Evolutionary conservation across 768 basidiomycete species (phyloP).

Genomic region (Lactifluus subvellereus): DNA sequence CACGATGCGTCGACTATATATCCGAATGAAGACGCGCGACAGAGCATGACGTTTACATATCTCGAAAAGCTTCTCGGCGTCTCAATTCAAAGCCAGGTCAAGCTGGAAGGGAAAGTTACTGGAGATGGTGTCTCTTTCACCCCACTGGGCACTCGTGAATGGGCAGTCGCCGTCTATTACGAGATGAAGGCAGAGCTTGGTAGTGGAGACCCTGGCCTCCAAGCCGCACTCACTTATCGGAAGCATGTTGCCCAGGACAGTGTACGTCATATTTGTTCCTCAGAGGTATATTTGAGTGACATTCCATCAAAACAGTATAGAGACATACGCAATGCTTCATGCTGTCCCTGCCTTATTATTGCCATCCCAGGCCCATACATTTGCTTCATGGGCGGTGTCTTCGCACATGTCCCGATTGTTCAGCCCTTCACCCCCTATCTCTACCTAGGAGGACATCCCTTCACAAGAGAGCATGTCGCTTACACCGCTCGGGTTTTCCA

Average conservation of each 20-base stretch:
- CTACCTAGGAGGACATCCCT: not conserved
- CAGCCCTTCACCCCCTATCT: not conserved
- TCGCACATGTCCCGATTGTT: constrained; percentile 14
- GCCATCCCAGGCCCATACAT: constrained; percentile 19
- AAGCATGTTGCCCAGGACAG: not conserved
- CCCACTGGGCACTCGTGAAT: too few relatives aligned
- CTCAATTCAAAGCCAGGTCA: not conserved
- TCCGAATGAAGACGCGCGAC: not conserved
- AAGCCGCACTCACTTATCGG: not conserved
- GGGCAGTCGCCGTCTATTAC: too few relatives aligned
- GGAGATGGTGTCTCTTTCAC: too few relatives aligned
- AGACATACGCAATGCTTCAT: constrained; percentile 6
- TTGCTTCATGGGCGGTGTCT: constrained; percentile 15
- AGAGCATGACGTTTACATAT: not conserved
- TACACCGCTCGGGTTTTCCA: not conserved
- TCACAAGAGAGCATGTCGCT: not conserved
- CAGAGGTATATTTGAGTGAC: not conserved
- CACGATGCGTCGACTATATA: not conserved
- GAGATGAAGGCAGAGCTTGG: not conserved
- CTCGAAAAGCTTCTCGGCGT: not conserved
- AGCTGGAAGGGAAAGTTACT: not conserved
- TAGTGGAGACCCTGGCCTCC: not conserved
- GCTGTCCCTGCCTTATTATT: constrained; percentile 23
- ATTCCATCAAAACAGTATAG: not conserved
- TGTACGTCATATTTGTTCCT: not conserved